phyloP scores from a whole-genome alignment of 371 early-diverging fungal species.

The Mortierella sp. region DNA sequence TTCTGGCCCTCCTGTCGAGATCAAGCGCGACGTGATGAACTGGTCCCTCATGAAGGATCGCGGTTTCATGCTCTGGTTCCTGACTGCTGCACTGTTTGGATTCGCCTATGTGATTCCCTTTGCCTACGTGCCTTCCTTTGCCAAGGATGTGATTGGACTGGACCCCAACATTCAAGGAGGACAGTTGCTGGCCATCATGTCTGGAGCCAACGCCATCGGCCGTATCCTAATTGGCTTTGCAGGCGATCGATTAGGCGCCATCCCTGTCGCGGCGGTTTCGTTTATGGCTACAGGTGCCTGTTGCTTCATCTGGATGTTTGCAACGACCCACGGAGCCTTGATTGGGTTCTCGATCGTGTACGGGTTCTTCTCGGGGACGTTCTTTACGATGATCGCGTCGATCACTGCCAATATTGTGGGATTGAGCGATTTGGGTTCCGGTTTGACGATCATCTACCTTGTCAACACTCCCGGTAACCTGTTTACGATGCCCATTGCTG shows the following conservation, averaged over 20 bases:
- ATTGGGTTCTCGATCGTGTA: constrained; percentile 66
- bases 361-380: constrained; percentile 72
- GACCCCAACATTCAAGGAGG: constrained; percentile 63
- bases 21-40: constrained; percentile 50
- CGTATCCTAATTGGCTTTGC: constrained; percentile 65
- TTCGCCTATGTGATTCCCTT: constrained; percentile 52
- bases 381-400: constrained; percentile 68
- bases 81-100: constrained; percentile 33
- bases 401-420: constrained; percentile 69
- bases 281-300: too few species aligned
- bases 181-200: constrained; percentile 65
- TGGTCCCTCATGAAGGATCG: constrained; percentile 46
- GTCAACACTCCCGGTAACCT: constrained; percentile 72
- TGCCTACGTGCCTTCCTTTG: constrained; percentile 41
- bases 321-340: constrained; percentile 61
- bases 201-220: constrained; percentile 72
- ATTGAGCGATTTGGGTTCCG: constrained; percentile 64
- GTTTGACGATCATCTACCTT: constrained; percentile 70
- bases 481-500: constrained; percentile 71
- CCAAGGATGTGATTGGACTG: constrained; percentile 50
- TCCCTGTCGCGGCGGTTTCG: too few species aligned
- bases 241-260: constrained; percentile 54
- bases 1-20: constrained; percentile 40
- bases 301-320: constrained; percentile 74
- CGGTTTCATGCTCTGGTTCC: constrained; percentile 54